Evolutionary conservation across 371 early-diverging fungal genomes (phyloP), one percentile per base, ranked within the genome.

Genomic region (Rhizopus sp.): DNA sequence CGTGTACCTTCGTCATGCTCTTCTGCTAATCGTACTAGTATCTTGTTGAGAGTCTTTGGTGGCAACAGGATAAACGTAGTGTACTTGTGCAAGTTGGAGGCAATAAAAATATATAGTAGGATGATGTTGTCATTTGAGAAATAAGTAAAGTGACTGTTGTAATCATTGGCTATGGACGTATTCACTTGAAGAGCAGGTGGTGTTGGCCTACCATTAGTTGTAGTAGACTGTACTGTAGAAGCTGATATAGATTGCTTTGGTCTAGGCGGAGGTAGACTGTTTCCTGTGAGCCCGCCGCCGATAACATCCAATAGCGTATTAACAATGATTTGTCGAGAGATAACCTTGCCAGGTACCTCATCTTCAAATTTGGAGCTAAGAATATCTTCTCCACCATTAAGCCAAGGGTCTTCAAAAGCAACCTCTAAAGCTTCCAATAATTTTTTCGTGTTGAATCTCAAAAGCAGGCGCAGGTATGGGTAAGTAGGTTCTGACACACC

Each of bases 281-380:
- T 75, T 3, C 68, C 78, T 3, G 70, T 66, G 52, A 64, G 54
- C 0, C 75, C 70, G 4, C 74, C 73, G 3, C 75, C 77, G 63
- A 88, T 72, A 4, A 88, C 85, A 42, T 81, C 79, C 17, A 92
- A 63, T 33, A 92, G 56, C 1, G 88, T 81, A 64, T 90, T 88
- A 50, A 91, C 77, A 57, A 93, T 86, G 50, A 84, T 80, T 69
- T 92, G 91, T 5, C 92, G 82, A 37, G 84, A 87, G 35, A 93
- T 86, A 6, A 76, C 82, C 59, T 78, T 78, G 10, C 77, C 88
- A 35, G 76, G 83, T 16, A 81, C 68, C 35, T 82, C 86, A 46
- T 81, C 81, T 62, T 62, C 82, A 71, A 80, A 79, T 38, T 74
- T 81, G 35, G 70, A 80, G 38, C 73, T 77, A 56, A 64, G 42